phyloP scores from a whole-genome alignment of 75 land plant species.

The Pinus taeda region DNA sequence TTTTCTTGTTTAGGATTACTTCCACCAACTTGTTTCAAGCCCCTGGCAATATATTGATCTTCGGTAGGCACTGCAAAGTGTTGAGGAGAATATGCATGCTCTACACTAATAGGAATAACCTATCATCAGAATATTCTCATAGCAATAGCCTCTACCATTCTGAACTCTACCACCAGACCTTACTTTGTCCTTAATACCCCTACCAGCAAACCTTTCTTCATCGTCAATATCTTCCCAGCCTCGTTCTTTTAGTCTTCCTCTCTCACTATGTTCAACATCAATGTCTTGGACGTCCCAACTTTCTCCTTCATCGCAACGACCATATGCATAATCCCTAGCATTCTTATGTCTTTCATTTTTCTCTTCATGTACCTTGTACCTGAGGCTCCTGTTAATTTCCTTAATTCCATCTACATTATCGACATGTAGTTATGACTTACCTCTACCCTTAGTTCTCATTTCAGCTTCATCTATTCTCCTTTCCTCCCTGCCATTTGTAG shows the following conservation, averaged over 20 bases:
- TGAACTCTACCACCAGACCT: conserved; percentile 14
- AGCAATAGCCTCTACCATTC: conserved; percentile 35
- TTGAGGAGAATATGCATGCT: not conserved
- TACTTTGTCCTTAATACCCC: not conserved
- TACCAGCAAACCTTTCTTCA: conserved; percentile 14
- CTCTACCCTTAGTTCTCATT: conserved; percentile 32
- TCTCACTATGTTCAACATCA: conserved; percentile 30
- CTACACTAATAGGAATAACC: not conserved
- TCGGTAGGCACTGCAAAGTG: not conserved
- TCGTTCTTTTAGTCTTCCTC: conserved; percentile 31
- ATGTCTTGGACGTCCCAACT: conserved; percentile 31
- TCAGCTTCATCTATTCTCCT: conserved; percentile 31
- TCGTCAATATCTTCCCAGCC: conserved; percentile 27
- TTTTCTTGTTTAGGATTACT: conserved; percentile 44
- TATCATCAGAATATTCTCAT: not conserved
- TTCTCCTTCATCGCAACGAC: conserved; percentile 31
- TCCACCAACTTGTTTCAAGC: conserved; percentile 26
- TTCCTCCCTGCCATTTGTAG: conserved; percentile 28
- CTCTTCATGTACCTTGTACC: conserved; percentile 28
- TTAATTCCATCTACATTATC: conserved; percentile 31
- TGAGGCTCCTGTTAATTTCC: conserved; percentile 7
- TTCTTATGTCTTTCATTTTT: conserved; percentile 46
- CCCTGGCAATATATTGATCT: not conserved
- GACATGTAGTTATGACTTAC: conserved; percentile 31
- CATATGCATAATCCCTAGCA: conserved; percentile 15